Base-by-base conservation (phyloP, 306 rosid species). In the Dicorynia guianensis region DNA sequence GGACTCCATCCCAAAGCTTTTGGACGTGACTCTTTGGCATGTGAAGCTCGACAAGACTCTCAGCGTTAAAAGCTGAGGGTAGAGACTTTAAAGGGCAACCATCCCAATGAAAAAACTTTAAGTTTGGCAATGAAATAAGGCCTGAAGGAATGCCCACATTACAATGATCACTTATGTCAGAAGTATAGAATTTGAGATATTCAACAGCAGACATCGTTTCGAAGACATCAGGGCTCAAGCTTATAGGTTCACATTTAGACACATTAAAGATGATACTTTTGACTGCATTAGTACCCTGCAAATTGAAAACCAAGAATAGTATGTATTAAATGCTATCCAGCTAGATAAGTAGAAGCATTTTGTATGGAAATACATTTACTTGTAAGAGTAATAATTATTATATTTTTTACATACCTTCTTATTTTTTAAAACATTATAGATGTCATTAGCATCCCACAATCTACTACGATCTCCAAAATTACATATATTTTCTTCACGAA, bases 381-480 rank as follows among this genome's bases (percentile, higher is more conserved):
- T 25, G 2, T 25, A 25, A 25, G 30, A 25, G 30, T 25, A 25
- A 25, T 25, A 25, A 25, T 25, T 2, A 25, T 2, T 25, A 25
- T 1, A 25, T 1, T 40, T 8, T 19, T 4, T n/a, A 35, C 33
- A 25, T 57, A 71, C 76, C 10, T 25, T 43, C 13, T 57, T 71
- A 17, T 30, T 35, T 30, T 2, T 25, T 4, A 71, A 53, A 2
- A 78, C 81, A 40, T 43, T 6, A 14, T 5, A 2, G 2, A 48
- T 47, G 35, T 52, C 76, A 11, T 36, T 30, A 25, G 0, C n/a
- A 52, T 3, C 1, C 66, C 72, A 78, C 15, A 78, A 3, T 15
- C 82, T 38, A 52, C 71, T 69, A 20, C 72, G 25, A 10, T 52
- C 10, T 7, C 76, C 71, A 12, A 36, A 10, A 30, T 60, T 46